Conservation (phyloP, 2,329 filamentous ascomycete species). For the Cordyceps cicadae region DNA sequence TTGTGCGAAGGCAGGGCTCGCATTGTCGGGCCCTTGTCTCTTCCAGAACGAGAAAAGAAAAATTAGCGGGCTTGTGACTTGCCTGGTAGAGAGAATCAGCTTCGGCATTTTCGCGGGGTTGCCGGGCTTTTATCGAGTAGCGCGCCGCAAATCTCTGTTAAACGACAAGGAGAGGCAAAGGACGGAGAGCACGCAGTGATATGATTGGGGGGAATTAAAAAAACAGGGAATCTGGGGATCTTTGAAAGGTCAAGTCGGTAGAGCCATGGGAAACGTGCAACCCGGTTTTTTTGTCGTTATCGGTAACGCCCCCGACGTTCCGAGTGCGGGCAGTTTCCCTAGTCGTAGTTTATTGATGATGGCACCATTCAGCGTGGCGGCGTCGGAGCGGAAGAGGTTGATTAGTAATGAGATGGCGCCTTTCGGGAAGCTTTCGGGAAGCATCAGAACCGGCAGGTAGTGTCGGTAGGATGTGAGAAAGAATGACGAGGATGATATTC, state of each 20-base stretch:
- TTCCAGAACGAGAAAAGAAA: slow-evolving; percentile 6
- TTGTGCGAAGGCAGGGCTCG: too few relatives aligned
- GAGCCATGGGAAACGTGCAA: neutral
- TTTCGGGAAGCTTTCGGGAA: neutral
- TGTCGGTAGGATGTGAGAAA: neutral
- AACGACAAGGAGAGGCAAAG: neutral
- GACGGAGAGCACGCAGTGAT: neutral
- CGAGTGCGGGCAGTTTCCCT: neutral
- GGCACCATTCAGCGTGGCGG: neutral
- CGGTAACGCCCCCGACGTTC: slow-evolving; percentile 5
- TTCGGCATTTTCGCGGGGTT: slow-evolving; percentile 51
- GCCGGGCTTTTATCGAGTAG: neutral
- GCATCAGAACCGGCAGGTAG: neutral
- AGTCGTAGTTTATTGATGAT: neutral
- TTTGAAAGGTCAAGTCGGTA: slow-evolving; percentile 6
- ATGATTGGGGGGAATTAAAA: neutral
- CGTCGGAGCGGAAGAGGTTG: neutral
- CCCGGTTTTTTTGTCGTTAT: slow-evolving; percentile 2
- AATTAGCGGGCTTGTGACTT: slow-evolving; percentile 26
- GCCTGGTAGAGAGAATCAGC: slow-evolving; percentile 81
- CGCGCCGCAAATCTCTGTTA: neutral
- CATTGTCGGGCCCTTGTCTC: neutral
- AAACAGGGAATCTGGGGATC: neutral
- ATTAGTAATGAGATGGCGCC: slow-evolving; percentile 11
- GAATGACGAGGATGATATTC: neutral